Conservation (phyloP, 192 early-diverging fungal genomes). For the Rhizoclosmatium globosum region DNA sequence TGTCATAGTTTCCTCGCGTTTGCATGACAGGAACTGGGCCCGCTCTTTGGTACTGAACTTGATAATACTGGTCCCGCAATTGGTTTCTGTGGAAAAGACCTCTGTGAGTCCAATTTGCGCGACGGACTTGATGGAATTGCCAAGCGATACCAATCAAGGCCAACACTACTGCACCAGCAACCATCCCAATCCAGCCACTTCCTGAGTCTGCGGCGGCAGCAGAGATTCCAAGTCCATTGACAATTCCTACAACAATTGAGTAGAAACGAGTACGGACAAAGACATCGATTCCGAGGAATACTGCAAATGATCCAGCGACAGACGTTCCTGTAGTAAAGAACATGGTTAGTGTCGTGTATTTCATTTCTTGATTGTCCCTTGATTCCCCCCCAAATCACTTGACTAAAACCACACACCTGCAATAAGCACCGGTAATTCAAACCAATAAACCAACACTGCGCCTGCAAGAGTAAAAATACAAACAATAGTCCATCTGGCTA, state of each 20-base stretch:
- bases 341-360: too few relatives aligned
- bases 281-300: slow-evolving; percentile 63
- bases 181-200: slow-evolving; percentile 14
- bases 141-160: slow-evolving; percentile 23
- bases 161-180: slow-evolving; percentile 8
- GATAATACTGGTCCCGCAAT: neutral
- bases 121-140: slow-evolving; percentile 15
- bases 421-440: slow-evolving; percentile 46
- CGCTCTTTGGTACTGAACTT: neutral
- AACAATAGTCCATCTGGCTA: slow-evolving; percentile 1
- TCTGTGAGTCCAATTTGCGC: slow-evolving; percentile 6
- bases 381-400: too few relatives aligned
- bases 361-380: too few relatives aligned
- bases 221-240: neutral
- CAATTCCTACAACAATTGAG: neutral
- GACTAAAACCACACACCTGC: too few relatives aligned
- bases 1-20: too few relatives aligned
- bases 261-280: slow-evolving; percentile 64
- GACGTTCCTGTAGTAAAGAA: slow-evolving; percentile 28
- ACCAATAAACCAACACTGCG: slow-evolving; percentile 38
- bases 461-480: neutral
- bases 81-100: slow-evolving; percentile 11
- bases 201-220: neutral
- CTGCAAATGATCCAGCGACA: slow-evolving; percentile 57
- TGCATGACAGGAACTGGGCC: too few relatives aligned